Percentiles rank a stretch among this genome's conserved stretches.
phyloP scores from a whole-genome alignment of 768 basidiomycete species.

The Tylopilus rubrobrunneus region DNA sequence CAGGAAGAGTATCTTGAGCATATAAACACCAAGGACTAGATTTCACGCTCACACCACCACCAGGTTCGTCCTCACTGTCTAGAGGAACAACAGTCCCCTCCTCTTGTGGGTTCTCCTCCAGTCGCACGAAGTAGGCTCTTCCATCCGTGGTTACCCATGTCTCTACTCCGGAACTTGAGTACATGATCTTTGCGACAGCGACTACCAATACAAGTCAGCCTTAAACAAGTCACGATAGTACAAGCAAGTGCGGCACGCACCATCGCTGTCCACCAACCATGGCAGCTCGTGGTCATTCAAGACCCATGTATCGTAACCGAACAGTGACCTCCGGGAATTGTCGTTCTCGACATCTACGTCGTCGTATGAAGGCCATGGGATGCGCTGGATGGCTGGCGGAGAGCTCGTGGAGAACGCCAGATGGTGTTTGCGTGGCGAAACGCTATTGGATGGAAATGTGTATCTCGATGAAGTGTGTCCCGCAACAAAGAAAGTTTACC shows the following conservation, averaged over 20 bases:
- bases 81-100: conserved; percentile 1
- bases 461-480: conserved; percentile 1
- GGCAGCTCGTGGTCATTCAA: conserved; percentile 61
- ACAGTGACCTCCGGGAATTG: conserved; percentile 33
- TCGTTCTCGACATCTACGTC: conserved; percentile 35
- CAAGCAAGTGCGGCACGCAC: conserved; percentile 36
- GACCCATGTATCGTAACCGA: conserved; percentile 66
- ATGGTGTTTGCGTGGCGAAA: conserved; percentile 68
- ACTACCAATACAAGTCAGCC: conserved; percentile 38
- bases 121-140: conserved; percentile 71
- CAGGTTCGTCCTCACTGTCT: conserved; percentile 47
- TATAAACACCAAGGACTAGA: not conserved
- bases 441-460: conserved; percentile 37
- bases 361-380: conserved; percentile 72
- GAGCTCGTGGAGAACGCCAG: conserved; percentile 70
- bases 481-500: conserved; percentile 38
- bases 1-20: conserved; percentile 1
- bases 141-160: conserved; percentile 87
- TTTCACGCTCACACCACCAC: conserved; percentile 38
- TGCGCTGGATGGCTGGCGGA: conserved; percentile 76
- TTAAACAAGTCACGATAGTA: not conserved
- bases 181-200: conserved; percentile 57
- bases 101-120: conserved; percentile 40
- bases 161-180: conserved; percentile 60
- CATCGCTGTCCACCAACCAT: conserved; percentile 74